Base-by-base conservation (phyloP, 495 filamentous ascomycete genomes). In the Penicillium steckii region DNA sequence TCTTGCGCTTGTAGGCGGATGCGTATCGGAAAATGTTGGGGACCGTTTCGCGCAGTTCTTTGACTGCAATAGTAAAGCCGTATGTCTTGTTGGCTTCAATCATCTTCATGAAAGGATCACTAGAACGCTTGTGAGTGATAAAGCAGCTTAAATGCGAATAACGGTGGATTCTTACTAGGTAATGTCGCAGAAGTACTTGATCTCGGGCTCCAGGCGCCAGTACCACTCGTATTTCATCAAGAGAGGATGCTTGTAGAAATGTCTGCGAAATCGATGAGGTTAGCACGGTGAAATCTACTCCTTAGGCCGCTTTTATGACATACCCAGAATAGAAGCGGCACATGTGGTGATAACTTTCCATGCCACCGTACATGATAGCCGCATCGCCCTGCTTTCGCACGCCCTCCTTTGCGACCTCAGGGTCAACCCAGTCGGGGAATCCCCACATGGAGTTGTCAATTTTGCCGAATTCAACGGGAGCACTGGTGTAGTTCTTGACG, bases 111-210 rank as follows among this genome's bases (percentile, higher is more conserved):
- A 99, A 99, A 10, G 94, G 94, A 73, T 99, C 94, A 66, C 92
- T 97, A 49, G 7, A 56, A 10, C 10, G 47, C 17, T 40, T 24
- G 56, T 75, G 17, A 75, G 72, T 30, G 52, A 56, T 40, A 25
- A n/a, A 15, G 8, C 33, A 37, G 6, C 3, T 3, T 33, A 40
- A 18, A 13, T 4, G 10, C 7, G 9, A 38, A 13, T 26, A 42
- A 50, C 21, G 19, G 8, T 6, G 24, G 10, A n/a, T 32, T 24
- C 87, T 62, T 87, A 97, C 92, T 99, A 99, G 53, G 94, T 99
- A 56, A 99, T 96, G 61, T 99, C 94, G 69, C 94, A 99, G 78
- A 97, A 99, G 78, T 97, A 99, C 77, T 93, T 97, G 85, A 99
- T 97, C 71, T 99, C 94, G 65, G 94, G 94, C 83, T 99, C 94